Evolutionary conservation across 1,284 basidiomycete species (phyloP).

Genomic region (Flammula alnicola): DNA sequence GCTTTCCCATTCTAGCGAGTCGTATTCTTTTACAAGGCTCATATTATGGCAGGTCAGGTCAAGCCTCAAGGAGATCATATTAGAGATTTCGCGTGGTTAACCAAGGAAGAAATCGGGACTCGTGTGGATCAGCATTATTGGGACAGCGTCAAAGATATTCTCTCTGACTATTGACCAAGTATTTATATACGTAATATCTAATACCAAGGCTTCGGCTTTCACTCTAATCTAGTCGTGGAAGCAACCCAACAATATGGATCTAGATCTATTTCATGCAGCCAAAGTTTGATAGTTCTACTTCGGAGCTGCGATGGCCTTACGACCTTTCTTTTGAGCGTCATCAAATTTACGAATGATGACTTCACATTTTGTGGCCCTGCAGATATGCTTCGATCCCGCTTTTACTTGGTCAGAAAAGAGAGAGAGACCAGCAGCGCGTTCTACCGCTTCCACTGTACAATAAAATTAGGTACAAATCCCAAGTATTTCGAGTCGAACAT

Average conservation of each 20-base stretch:
- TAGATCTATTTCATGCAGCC: too few relatives aligned
- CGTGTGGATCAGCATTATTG: conserved; percentile 73
- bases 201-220: conserved; percentile 6
- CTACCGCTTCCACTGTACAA: conserved; percentile 84
- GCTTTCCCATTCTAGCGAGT: conserved; percentile 42
- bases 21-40: conserved; percentile 83
- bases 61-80: conserved; percentile 55
- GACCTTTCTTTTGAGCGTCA: conserved; percentile 77
- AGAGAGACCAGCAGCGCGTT: conserved; percentile 87
- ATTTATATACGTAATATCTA: conserved; percentile 26
- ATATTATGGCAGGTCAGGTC: conserved; percentile 81
- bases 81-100: conserved; percentile 87
- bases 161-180: conserved; percentile 65
- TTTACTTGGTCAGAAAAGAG: conserved; percentile 91
- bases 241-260: too few relatives aligned
- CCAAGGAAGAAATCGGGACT: conserved; percentile 82
- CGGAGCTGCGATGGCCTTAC: conserved; percentile 60
- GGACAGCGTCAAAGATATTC: conserved; percentile 76
- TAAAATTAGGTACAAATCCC: conserved; percentile 2
- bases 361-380: conserved; percentile 84
- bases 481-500: neutral
- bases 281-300: conserved; percentile 32
- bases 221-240: too few relatives aligned
- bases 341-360: conserved; percentile 87
- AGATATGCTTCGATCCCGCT: conserved; percentile 82